These are phyloP conservation scores for Luzula sylvatica DNA, from an alignment of 176 grass and related monocot genomes.

Conservation along the genomic window DNA sequence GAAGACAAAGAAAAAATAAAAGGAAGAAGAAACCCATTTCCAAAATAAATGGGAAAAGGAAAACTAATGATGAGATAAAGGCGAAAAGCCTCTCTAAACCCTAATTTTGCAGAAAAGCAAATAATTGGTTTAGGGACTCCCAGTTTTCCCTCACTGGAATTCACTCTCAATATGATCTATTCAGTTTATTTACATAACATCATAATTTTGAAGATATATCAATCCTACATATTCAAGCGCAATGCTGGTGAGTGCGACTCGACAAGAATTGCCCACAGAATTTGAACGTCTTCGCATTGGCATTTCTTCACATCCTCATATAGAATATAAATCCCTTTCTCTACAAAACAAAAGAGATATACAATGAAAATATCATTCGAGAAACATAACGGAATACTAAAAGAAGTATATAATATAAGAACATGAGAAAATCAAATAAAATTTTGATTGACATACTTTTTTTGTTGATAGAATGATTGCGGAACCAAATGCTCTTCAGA, in stretches of 20 bases:
- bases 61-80: conserved; percentile 13
- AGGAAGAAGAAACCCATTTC: conserved; percentile 4
- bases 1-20: neutral
- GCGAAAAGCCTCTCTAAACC: conserved; percentile 22
- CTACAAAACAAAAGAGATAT: conserved; percentile 13
- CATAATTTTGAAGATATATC: conserved; percentile 1
- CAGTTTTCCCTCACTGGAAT: conserved; percentile 14
- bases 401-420: neutral
- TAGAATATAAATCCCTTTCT: conserved; percentile 83
- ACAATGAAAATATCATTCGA: neutral
- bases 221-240: conserved; percentile 46
- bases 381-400: neutral
- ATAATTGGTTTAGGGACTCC: conserved; percentile 20
- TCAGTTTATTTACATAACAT: conserved; percentile 21
- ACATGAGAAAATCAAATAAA: neutral
- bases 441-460: conserved; percentile 48
- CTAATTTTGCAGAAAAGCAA: conserved; percentile 9
- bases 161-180: neutral
- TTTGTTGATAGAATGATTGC: conserved; percentile 61
- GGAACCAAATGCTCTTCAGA: conserved; percentile 82
- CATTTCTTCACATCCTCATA: conserved; percentile 99
- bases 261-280: conserved; percentile 94
- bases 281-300: conserved; percentile 89
- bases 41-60: neutral
- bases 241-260: conserved; percentile 59